Conservation (phyloP, 208 protist species). For the Trypanosoma cruzi region DNA sequence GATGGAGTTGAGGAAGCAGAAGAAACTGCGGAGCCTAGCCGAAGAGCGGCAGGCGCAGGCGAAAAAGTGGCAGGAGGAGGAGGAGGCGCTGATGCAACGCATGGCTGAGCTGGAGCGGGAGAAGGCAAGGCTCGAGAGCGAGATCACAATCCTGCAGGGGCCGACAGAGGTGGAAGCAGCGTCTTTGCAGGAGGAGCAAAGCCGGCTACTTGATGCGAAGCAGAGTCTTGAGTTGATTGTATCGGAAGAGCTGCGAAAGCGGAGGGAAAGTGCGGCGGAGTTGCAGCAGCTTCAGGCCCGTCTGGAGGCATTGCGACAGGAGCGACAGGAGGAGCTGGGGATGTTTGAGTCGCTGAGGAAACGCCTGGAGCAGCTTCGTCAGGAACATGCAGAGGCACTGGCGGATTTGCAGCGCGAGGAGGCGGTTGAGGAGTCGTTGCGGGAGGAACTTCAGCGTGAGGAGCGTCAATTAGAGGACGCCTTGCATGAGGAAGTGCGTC, state of each 20-base stretch:
- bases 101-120: constrained; percentile 36
- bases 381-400: constrained; percentile 26
- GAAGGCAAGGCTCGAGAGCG: constrained; percentile 36
- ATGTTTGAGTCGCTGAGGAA: constrained; percentile 22
- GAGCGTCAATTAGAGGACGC: constrained; percentile 14
- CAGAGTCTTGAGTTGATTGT: constrained; percentile 42
- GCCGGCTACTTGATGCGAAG: constrained; percentile 35
- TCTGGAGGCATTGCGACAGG: constrained; percentile 1
- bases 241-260: constrained; percentile 43
- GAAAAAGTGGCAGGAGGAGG: constrained; percentile 30
- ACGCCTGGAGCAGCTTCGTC: constrained; percentile 17
- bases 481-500: constrained; percentile 14
- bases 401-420: constrained; percentile 27
- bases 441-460: constrained; percentile 8
- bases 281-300: constrained; percentile 9
- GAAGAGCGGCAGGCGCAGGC: constrained; percentile 11
- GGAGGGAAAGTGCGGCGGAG: constrained; percentile 11
- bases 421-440: constrained; percentile 12
- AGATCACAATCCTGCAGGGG: constrained; percentile 34
- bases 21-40: background rate
- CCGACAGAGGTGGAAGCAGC: constrained; percentile 33
- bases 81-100: constrained; percentile 27
- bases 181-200: constrained; percentile 29
- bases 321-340: constrained; percentile 27
- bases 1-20: background rate